Percentiles rank a stretch among this genome's conserved stretches.
phyloP scores from a whole-genome alignment of 257 asterid species.

The Henckelia pumila region DNA sequence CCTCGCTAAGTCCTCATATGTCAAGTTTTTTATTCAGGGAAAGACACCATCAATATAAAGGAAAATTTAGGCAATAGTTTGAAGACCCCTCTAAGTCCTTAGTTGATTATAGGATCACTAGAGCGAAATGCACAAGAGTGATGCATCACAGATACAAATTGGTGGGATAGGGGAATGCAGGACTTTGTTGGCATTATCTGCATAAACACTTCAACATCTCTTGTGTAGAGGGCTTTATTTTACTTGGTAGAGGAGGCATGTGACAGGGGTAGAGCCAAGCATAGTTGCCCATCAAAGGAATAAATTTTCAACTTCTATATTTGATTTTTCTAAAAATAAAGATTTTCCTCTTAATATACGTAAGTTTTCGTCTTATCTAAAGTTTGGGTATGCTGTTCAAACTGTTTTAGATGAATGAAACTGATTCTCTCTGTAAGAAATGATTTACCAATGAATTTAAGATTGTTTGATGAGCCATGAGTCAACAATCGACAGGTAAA shows the following conservation, averaged over 20 bases:
- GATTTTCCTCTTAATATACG: no score
- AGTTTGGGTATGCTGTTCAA: neutral
- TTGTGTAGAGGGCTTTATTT: neutral
- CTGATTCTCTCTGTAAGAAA: neutral
- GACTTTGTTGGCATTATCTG: neutral
- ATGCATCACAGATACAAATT: no score
- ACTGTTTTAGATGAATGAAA: neutral
- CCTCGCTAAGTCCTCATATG: neutral
- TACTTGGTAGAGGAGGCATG: neutral
- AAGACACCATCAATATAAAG: neutral
- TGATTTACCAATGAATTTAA: no score
- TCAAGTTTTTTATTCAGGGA: neutral
- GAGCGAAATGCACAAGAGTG: neutral
- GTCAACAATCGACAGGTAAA: constrained; percentile 42
- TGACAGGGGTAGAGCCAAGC: neutral
- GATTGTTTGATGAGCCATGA: constrained; percentile 11
- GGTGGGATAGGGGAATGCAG: neutral
- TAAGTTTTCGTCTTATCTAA: neutral
- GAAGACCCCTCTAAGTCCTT: neutral
- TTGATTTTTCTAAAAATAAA: no score
- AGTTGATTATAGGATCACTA: neutral
- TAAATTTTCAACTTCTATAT: neutral
- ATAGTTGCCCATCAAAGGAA: neutral
- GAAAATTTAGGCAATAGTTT: neutral
- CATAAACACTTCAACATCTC: neutral